phyloP scores from a whole-genome alignment of 129 eudicot species.

The Oenanthe sinensis region DNA sequence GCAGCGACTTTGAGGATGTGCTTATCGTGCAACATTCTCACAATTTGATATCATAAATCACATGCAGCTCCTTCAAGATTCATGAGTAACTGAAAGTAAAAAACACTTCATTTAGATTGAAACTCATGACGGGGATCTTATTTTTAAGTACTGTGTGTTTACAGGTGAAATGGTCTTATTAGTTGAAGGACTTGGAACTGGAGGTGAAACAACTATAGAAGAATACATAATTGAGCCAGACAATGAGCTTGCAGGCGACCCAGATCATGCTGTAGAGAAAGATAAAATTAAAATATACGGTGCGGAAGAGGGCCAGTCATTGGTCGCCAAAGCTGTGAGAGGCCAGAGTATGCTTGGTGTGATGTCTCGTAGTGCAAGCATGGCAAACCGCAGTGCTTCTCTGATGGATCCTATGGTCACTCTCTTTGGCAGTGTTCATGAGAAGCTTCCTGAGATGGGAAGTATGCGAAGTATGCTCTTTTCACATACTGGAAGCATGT shows the following conservation, averaged over 20 bases:
- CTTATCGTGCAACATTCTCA: background rate
- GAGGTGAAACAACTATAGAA: conserved; percentile 69
- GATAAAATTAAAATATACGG: conserved; percentile 65
- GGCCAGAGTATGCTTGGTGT: conserved; percentile 69
- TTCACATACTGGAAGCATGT: conserved; percentile 64
- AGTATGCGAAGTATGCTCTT: conserved; percentile 55
- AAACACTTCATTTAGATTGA: background rate
- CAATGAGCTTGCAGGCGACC: conserved; percentile 37
- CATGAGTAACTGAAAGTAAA: background rate
- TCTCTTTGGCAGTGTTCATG: conserved; percentile 81
- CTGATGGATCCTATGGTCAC: conserved; percentile 69
- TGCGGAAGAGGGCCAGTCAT: conserved; percentile 71
- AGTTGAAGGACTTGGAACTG: conserved; percentile 73
- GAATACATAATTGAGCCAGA: conserved; percentile 71
- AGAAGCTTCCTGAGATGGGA: conserved; percentile 54
- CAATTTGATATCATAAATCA: background rate
- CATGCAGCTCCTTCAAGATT: background rate
- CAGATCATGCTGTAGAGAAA: conserved; percentile 34
- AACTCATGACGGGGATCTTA: background rate
- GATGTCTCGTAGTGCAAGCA: conserved; percentile 60
- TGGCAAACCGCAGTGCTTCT: conserved; percentile 30
- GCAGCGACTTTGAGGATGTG: background rate
- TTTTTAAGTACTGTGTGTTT: background rate
- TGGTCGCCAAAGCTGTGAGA: conserved; percentile 76
- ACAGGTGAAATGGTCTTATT: conserved; percentile 85